These are phyloP conservation scores for Ramaria sp. DNA, from an alignment of 768 basidiomycete species.

Conservation along the genomic window DNA sequence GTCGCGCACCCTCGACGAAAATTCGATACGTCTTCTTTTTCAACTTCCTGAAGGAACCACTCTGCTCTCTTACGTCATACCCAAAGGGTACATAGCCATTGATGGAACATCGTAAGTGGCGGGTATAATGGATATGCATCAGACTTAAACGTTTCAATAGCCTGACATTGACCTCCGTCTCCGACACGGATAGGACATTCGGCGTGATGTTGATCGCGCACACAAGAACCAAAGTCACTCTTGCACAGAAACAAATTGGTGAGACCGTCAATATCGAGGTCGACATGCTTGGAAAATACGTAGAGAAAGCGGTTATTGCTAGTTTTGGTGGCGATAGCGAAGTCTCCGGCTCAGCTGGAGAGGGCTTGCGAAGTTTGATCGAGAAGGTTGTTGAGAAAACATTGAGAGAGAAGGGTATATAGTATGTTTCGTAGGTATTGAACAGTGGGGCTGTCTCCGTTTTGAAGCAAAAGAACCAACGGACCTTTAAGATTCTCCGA, in stretches of 20 bases:
- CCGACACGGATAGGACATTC: constrained; percentile 52
- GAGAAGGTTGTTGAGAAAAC: constrained; percentile 50
- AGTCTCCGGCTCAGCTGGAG: constrained; percentile 19
- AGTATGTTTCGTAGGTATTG: neutral
- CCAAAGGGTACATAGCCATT: constrained; percentile 90
- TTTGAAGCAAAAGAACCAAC: neutral
- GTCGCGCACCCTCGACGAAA: constrained; percentile 61
- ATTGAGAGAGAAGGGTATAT: constrained; percentile 19
- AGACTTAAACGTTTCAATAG: neutral
- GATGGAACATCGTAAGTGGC: constrained; percentile 66
- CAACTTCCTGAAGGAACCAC: constrained; percentile 57
- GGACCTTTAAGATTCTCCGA: neutral
- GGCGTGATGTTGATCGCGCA: constrained; percentile 94
- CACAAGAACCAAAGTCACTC: constrained; percentile 80
- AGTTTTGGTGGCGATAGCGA: constrained; percentile 38
- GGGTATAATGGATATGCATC: neutral
- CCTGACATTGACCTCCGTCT: constrained; percentile 77
- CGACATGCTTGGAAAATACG: constrained; percentile 90
- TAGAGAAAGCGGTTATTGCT: constrained; percentile 70
- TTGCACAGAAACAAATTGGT: constrained; percentile 65
- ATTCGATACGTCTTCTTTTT: constrained; percentile 80
- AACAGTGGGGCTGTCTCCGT: neutral
- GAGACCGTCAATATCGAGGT: constrained; percentile 90
- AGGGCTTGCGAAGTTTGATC: constrained; percentile 37
- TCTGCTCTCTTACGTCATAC: constrained; percentile 73